Base-by-base conservation (phyloP, 169 alveolate genomes). In the Neospora caninum region DNA sequence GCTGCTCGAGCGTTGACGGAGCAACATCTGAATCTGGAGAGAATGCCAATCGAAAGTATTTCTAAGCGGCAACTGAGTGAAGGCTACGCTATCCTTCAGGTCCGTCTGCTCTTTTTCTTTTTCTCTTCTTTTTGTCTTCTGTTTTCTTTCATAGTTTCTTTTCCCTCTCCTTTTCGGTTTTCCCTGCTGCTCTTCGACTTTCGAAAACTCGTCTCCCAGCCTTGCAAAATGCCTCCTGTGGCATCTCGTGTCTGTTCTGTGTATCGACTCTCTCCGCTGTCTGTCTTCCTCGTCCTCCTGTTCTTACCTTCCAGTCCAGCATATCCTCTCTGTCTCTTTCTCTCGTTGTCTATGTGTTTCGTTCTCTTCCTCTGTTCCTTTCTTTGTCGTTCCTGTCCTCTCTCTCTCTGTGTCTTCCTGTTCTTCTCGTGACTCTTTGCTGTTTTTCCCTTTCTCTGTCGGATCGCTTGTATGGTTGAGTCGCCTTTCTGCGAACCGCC, bases 11-110 rank as follows among this genome's bases (percentile, higher is more conserved):
- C 82, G 83, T 78, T 93, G 69, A 80, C 69, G 31, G 93, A 93
- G 88, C 95, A 93, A 84, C 95, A 93, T 54, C 91, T 93, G 58
- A 93, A 93, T 84, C 91, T 93, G 69, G 82, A 93, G 39, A 86
- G 86, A n/a, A 83, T 93, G 73, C 95, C 95, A 20, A 88, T 93
- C n/a, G 93, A 88, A 25, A 84, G 93, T 29, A 93, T 93, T 41
- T 93, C 95, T 29, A 93, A 88, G 58, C 88, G 93, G 69, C 95
- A 93, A 84, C 87, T 93, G 91, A 89, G 67, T 22, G 95, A 93
- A 58, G 95, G 95, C 69, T 93, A 93, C 42, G 95, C 94, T 34
- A 73, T 93, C 34, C 95, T 93, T 16, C 95, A 88, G 93, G 95
- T 93, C 34, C 31, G 45, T 20, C 18, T 41, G 13, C 42, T 73